Percentiles rank a stretch among this genome's conserved stretches.
Evolutionary conservation across 805 yeast genomes (phyloP).

Genomic region (Tetrapisispora namnaoensis): DNA sequence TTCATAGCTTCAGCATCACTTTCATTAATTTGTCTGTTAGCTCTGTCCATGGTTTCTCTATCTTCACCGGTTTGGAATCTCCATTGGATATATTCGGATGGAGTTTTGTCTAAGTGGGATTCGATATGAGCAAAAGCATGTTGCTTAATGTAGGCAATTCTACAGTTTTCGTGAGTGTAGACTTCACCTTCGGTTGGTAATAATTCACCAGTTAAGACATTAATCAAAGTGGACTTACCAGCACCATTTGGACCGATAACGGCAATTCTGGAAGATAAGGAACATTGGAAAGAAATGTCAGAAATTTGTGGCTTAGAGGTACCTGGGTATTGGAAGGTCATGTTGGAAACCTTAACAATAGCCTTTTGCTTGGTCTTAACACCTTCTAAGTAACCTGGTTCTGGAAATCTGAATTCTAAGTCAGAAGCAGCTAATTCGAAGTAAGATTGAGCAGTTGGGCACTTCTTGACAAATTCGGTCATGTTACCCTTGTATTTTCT

Average conservation of each 20-base stretch:
- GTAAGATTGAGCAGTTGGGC: conserved; percentile 98
- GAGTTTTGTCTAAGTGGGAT: conserved; percentile 97
- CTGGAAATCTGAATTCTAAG: conserved; percentile 95
- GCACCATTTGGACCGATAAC: conserved; percentile 99
- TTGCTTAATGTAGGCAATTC: conserved; percentile 99
- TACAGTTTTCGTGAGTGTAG: conserved; percentile 98
- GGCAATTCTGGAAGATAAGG: conserved; percentile 98
- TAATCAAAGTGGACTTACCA: conserved; percentile 98
- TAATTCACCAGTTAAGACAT: conserved; percentile 98
- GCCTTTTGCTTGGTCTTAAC: conserved; percentile 99
- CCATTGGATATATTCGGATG: conserved; percentile 99
- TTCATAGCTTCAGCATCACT: conserved; percentile 96
- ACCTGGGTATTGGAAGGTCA: conserved; percentile 99
- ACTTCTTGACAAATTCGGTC: conserved; percentile 96
- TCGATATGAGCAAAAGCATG: conserved; percentile 99
- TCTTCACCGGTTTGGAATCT: conserved; percentile 99
- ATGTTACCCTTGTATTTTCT: conserved; percentile 99
- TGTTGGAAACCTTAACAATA: conserved; percentile 93
- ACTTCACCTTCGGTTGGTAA: conserved; percentile 98
- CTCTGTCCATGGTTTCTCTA: conserved; percentile 99
- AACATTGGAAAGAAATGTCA: conserved; percentile 96
- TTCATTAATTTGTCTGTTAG: conserved; percentile 96
- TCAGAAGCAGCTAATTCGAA: conserved; percentile 98
- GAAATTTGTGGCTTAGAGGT: conserved; percentile 88
- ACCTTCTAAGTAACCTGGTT: conserved; percentile 99